Evolutionary conservation across 73 alveolate species (phyloP).

Genomic region (Uronychia binucleata): DNA sequence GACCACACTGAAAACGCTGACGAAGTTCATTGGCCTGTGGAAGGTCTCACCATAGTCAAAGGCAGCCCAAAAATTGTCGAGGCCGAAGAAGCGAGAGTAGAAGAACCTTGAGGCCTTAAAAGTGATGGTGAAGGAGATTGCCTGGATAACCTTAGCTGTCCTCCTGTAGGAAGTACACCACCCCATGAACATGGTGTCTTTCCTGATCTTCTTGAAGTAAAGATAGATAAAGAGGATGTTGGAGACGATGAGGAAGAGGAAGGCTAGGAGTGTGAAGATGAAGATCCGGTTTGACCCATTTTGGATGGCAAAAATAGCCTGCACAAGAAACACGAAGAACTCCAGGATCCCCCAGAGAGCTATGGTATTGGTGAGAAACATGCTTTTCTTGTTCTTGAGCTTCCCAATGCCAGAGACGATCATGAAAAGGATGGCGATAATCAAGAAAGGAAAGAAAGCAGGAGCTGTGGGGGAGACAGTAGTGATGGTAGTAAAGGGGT

Average conservation of each 20-base stretch:
- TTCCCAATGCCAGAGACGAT: background rate
- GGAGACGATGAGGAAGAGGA: background rate
- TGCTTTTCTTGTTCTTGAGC: constrained; percentile 11
- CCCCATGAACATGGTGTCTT: constrained; percentile 14
- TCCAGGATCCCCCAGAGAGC: constrained; percentile 33
- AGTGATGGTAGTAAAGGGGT: background rate
- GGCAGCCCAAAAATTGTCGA: constrained; percentile 36
- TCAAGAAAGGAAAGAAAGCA: constrained; percentile 18
- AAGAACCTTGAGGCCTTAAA: constrained; percentile 27
- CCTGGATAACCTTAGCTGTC: background rate
- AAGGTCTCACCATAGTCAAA: constrained; percentile 38
- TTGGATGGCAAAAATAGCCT: background rate
- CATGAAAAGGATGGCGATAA: constrained; percentile 1
- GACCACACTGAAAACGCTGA: constrained; percentile 19
- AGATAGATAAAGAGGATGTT: constrained; percentile 5
- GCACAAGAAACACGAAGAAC: constrained; percentile 5
- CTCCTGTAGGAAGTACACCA: background rate
- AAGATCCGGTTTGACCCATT: background rate
- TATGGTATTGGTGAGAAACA: constrained; percentile 13
- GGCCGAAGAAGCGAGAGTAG: constrained; percentile 29
- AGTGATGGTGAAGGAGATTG: constrained; percentile 9
- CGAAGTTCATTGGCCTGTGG: constrained; percentile 32
- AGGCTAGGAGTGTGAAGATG: background rate
- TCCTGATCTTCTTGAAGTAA: background rate
- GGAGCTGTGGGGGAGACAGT: background rate